Base-by-base conservation (phyloP, 495 filamentous ascomycete genomes). In the Hypomontagnella monticulosa region DNA sequence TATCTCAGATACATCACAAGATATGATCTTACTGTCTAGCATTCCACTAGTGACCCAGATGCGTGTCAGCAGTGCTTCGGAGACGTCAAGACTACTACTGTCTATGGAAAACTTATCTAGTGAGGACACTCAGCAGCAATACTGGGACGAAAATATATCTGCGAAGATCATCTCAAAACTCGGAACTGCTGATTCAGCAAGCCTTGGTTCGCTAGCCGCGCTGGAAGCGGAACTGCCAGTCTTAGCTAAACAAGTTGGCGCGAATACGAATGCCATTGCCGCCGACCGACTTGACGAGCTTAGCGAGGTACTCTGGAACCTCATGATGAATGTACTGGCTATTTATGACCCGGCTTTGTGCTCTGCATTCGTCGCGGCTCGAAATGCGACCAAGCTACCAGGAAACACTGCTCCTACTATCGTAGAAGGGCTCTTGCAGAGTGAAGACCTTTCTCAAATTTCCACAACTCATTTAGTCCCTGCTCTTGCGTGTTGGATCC, bases 141-240 rank as follows among this genome's bases (percentile, higher is more conserved):
- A 84, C 1, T 81, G 87, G 71, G 80, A 78, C 14, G 83, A 83
- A 14, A 75, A 75, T 6, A 63, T 91, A 15, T 83, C 88, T 12
- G 68, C 85, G 15, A 80, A 81, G 0, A 59, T 92, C 8, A 66
- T 91, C 34, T 76, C 79, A 32, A 87, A 84, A 57, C 74, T 90
- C 51, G 78, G 82, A 38, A 73, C 78, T 4, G 74, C 87, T 4
- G 75, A 80, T 27, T 77, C 79, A 38, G 85, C 87, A 0, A 84
- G 75, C 44, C 73, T 93, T 52, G 79, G 81, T 10, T 85, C 88
- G 63, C 79, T 92, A 49, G 80, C 84, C 52, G 83, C 87, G 20
- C 76, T 93, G 1, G 86, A 91, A 68, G 73, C 82, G 1, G 91
- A 93, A 69, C 78, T 91, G 52, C 82, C 85, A 4, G 78, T 83